Evolutionary conservation across 2,329 filamentous ascomycete genomes (phyloP), one percentile per base, ranked within the genome.

Genomic region (Neonectria sp.): DNA sequence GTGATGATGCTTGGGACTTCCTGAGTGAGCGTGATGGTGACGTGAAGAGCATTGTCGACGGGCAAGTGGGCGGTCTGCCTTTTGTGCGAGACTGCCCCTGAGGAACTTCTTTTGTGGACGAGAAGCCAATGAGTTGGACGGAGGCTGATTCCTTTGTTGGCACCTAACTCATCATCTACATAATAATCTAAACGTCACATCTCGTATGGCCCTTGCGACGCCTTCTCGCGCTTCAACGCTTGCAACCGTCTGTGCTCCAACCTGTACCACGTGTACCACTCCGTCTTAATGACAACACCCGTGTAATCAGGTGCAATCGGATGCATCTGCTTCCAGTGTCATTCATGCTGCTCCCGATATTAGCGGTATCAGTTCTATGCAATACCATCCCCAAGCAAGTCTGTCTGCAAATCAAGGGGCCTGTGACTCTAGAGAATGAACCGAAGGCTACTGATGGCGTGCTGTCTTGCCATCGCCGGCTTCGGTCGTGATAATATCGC

Each of bases 191-290:
- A 43, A 17, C 13, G 17, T 43, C 40, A 43, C 40, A 43, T 43
- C 40, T 21, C 40, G 17, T 7, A 3, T 7, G 1, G 3, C 7
- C 15, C 40, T 13, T n/a, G 15, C 40, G 40, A n/a, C 40, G 40
- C 40, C 40, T 43, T 21, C 40, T 43, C 40, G 13, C 40, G 40
- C 40, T 43, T 43, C 40, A 43, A 43, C 40, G 15, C 40, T 7
- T 43, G 40, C 15, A 43, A 7, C 40, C 40, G 40, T n/a, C 40
- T 43, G 40, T 43, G 40, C 13, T 43, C 40, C 40, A 43, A n/a
- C 40, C 40, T 43, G 40, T 43, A 43, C 40, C 13, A 43, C 40
- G 40, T 43, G 40, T 43, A 43, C 40, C 40, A 43, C 40, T 43
- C 40, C 13, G 40, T 43, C 40, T 13, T 43, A 7, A 43, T 43